Conservation (phyloP, 352 stramenopile species). For the Plasmopara muralis region DNA sequence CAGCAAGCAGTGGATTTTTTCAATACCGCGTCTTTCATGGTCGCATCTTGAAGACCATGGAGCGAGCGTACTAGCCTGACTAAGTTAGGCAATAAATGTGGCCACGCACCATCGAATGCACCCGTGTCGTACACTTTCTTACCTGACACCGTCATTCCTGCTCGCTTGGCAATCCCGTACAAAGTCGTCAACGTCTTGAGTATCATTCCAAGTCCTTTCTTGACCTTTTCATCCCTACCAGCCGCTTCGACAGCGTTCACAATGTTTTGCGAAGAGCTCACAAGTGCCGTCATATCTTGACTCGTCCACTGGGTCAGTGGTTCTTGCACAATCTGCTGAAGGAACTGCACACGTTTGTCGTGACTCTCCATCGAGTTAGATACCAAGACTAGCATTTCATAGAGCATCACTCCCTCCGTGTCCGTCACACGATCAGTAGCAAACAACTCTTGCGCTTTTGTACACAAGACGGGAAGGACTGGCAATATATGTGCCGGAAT, state of each 20-base stretch:
- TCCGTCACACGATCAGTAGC: constrained; percentile 62
- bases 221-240: constrained; percentile 29
- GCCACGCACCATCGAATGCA: constrained; percentile 52
- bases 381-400: constrained; percentile 77
- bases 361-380: constrained; percentile 69
- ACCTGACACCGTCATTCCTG: constrained; percentile 19
- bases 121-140: constrained; percentile 22
- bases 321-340: constrained; percentile 69
- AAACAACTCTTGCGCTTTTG: constrained; percentile 69
- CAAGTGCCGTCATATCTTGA: constrained; percentile 55
- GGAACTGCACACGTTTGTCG: constrained; percentile 54
- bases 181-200: constrained; percentile 74
- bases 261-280: constrained; percentile 47
- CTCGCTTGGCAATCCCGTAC: constrained; percentile 68
- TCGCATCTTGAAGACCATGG: constrained; percentile 47
- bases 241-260: constrained; percentile 47
- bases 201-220: constrained; percentile 45
- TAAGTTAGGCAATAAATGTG: constrained; percentile 65
- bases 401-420: constrained; percentile 68
- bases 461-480: constrained; percentile 61
- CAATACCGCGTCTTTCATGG: constrained; percentile 44
- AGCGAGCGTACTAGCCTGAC: constrained; percentile 48
- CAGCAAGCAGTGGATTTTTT: constrained; percentile 56
- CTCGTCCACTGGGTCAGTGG: constrained; percentile 55
- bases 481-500: constrained; percentile 70